A percentile compares a stretch with the other conserved stretches of the same genome.
phyloP scores from a whole-genome alignment of 495 filamentous ascomycete species.

The Neurospora pannonica region DNA sequence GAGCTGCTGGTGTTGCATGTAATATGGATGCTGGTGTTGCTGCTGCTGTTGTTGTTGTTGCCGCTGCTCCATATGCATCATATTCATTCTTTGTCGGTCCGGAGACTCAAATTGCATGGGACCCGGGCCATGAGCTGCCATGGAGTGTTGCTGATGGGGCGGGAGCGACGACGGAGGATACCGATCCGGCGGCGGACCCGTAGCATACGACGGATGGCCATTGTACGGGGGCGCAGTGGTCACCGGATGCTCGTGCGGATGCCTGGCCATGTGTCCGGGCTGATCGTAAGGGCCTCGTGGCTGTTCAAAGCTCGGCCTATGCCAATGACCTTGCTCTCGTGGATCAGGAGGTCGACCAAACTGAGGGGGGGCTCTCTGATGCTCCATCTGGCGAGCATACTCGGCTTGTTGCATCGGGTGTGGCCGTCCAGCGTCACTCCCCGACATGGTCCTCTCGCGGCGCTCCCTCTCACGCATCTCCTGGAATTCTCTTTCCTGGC shows the following conservation, averaged over 20 bases:
- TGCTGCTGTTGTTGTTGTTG: conserved; percentile 17
- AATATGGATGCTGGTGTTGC: conserved; percentile 2
- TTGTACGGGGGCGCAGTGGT: conserved; percentile 32
- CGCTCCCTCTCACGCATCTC: conserved; percentile 14
- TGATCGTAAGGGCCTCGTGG: conserved; percentile 31
- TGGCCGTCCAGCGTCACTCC: conserved; percentile 17
- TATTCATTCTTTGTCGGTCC: conserved; percentile 30
- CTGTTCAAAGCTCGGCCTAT: conserved; percentile 31
- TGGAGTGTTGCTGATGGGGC: conserved; percentile 27
- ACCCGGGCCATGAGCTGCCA: conserved; percentile 26
- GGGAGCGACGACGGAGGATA: conserved; percentile 35
- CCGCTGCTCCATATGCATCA: conserved; percentile 21
- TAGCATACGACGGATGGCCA: conserved; percentile 37
- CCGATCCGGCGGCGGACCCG: conserved; percentile 35
- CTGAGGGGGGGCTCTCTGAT: conserved; percentile 18
- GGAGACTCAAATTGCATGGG: conserved; percentile 40
- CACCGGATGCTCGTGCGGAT: conserved; percentile 31
- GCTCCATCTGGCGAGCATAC: conserved; percentile 24
- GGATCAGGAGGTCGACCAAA: conserved; percentile 34
- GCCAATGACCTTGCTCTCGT: conserved; percentile 36
- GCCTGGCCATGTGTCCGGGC: conserved; percentile 28
- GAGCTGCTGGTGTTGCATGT: conserved; percentile 17
- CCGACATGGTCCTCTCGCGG: conserved; percentile 31
- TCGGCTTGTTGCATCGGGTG: conserved; percentile 20
- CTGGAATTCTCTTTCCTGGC: conserved; percentile 18